These are phyloP conservation scores for Pichia sp. DNA, from an alignment of 1,139 yeast genomes.

Conservation along the genomic window DNA sequence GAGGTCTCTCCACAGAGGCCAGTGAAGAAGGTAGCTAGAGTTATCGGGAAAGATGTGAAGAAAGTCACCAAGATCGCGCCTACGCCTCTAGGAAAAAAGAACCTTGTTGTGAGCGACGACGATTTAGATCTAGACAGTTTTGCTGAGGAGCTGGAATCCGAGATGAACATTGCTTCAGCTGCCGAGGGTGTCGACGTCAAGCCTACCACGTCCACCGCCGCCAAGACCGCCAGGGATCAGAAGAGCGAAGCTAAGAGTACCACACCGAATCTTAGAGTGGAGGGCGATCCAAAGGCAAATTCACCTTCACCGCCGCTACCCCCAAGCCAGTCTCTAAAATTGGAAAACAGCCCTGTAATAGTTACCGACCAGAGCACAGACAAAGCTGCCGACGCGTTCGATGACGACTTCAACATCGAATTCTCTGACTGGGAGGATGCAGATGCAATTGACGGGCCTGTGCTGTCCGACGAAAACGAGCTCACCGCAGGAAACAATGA, in stretches of 20 bases:
- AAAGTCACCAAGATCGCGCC: background rate
- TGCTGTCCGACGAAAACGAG: constrained; percentile 7
- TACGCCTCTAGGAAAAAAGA: background rate
- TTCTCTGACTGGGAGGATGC: constrained; percentile 26
- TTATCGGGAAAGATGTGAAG: background rate
- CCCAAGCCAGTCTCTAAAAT: too few relatives aligned
- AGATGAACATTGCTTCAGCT: constrained; percentile 14
- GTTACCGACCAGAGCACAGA: too few relatives aligned
- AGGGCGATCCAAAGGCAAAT: too few relatives aligned
- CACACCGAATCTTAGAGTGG: too few relatives aligned
- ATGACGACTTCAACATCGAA: constrained; percentile 15
- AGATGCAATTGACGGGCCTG: constrained; percentile 13
- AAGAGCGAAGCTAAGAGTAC: too few relatives aligned
- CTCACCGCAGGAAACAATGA: constrained; percentile 10
- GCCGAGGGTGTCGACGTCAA: background rate
- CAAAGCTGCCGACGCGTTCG: background rate
- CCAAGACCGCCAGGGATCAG: too few relatives aligned
- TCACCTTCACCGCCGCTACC: too few relatives aligned
- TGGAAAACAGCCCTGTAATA: too few relatives aligned
- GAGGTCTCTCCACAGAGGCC: background rate
- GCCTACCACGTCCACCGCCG: too few relatives aligned
- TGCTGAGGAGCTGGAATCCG: constrained; percentile 28
- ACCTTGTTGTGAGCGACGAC: constrained; percentile 24
- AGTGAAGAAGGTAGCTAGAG: background rate
- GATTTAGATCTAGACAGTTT: constrained; percentile 29